Base-by-base conservation (phyloP, 495 filamentous ascomycete genomes). In the Lasiosphaeria miniovina region DNA sequence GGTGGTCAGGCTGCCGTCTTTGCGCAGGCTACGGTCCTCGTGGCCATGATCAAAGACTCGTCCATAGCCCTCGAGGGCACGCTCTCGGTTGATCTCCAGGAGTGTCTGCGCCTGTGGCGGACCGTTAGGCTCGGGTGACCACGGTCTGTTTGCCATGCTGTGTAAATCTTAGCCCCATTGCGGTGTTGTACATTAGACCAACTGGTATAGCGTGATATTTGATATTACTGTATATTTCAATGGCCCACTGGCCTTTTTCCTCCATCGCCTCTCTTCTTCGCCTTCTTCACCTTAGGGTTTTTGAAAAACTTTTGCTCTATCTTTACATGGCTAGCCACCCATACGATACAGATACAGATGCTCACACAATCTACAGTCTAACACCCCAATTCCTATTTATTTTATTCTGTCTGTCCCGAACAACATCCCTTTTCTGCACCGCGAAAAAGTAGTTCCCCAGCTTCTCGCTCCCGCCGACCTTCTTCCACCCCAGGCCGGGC, bases 371-470 rank as follows among this genome's bases (percentile, higher is more conserved):
- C n/a, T 51, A 57, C 48, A 61, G 24, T 40, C 33, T 11, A 17
- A 49, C 45, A 53, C 46, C 7, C 7, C 43, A 2, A 11, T n/a
- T 46, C 15, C 15, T 46, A n/a, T 46, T 14, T n/a, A 46, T 41
- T 41, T 3, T 40, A 6, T 14, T n/a, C 8, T 46, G 1, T 11
- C 43, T 11, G 4, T 46, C 11, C 43, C 43, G 15, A 4, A 2
- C 43, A 2, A 24, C 12, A 11, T 46, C 36, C 10, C 9, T 48
- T 41, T 56, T 95, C 73, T 87, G 85, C 36, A 95, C 84, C 43
- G 84, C 94, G 74, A 96, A 95, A 74, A 98, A 98, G 73, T 98
- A 98, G 75, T 98, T 98, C 38, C 94, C 94, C 74, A 89, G 84
- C 69, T 83, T 86, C 78, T 98, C 94, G 53, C 90, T 88, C 8